Base-by-base conservation (phyloP, 1,284 basidiomycete genomes). In the Cryptococcus sp. region DNA sequence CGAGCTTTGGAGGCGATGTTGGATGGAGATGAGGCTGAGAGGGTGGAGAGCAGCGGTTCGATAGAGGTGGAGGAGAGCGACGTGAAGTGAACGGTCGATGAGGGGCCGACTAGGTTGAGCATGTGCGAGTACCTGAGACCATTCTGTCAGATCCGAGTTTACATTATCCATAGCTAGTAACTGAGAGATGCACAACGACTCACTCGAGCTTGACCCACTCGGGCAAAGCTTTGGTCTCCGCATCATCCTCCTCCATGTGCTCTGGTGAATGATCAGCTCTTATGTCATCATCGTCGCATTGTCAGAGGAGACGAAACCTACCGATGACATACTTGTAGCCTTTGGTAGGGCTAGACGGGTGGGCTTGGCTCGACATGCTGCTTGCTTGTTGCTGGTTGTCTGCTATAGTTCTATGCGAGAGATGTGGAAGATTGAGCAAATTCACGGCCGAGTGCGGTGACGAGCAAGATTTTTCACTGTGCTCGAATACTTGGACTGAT, bases 211-310 rank as follows among this genome's bases (percentile, higher is more conserved):
- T 68, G 42, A 95, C 93, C 93, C 93, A 96, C 47, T 86, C 88
- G 11, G 93, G 93, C 20, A 84, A 73, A 6, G 80, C 71, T 64
- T 83, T 85, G 2, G 85, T 82, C 5, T 83, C 83, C 47, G 85
- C 83, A 63, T 95, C 93, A 73, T 95, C 93, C 58, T 93, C 89
- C 73, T 97, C 93, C 92, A 95, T 94, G 73, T 96, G 93, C 70
- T 96, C 93, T 93, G 67, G 5, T 35, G 6, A 3, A 8, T 13
- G 23, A 38, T 17, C 48, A 35, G 1, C 19, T 43, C 17, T 46
- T 56, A 55, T 54, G 56, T 45, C 23, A 43, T 16, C 19, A n/a
- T 54, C 19, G 58, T 43, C 48, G 15, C 0, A 23, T 17, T 13
- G 35, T 5, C 8, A 4, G 7, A 17, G n/a, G 19, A 16, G 17